phyloP scores from a whole-genome alignment of 176 grass and related monocot species.

The Olyra latifolia region DNA sequence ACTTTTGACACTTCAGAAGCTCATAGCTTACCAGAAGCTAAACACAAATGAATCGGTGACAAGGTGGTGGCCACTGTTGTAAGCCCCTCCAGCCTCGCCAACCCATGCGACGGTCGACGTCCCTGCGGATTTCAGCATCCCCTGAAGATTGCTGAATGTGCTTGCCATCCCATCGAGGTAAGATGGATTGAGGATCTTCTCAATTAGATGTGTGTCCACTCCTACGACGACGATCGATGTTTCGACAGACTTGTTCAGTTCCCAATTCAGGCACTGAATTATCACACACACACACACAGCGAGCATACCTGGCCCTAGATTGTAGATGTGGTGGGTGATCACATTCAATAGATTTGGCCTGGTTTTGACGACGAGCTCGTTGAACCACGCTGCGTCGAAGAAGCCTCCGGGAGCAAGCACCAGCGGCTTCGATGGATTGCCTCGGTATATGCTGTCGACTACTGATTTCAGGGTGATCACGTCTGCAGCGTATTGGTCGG shows the following conservation, averaged over 20 bases:
- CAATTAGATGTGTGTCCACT: slow-evolving; percentile 61
- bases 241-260: neutral
- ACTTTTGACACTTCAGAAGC: neutral
- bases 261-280: neutral
- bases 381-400: slow-evolving; percentile 70
- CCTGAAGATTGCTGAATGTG: slow-evolving; percentile 63
- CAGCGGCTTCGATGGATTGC: slow-evolving; percentile 55
- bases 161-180: slow-evolving; percentile 54
- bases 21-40: slow-evolving; percentile 79
- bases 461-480: slow-evolving; percentile 59
- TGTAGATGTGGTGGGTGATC: slow-evolving; percentile 93
- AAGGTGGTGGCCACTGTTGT: slow-evolving; percentile 91
- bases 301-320: slow-evolving; percentile 70
- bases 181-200: slow-evolving; percentile 74
- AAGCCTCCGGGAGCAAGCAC: slow-evolving; percentile 87
- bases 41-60: slow-evolving; percentile 88
- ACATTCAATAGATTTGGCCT: slow-evolving; percentile 65
- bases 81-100: slow-evolving; percentile 85
- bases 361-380: slow-evolving; percentile 59
- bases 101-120: slow-evolving; percentile 73
- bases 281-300: too few relatives aligned
- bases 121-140: slow-evolving; percentile 48
- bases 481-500: slow-evolving; percentile 66
- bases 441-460: slow-evolving; percentile 43
- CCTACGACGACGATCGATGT: slow-evolving; percentile 30